These are phyloP conservation scores for Raphanus sativus DNA, from an alignment of 345 rosid species.

Conservation along the genomic window DNA sequence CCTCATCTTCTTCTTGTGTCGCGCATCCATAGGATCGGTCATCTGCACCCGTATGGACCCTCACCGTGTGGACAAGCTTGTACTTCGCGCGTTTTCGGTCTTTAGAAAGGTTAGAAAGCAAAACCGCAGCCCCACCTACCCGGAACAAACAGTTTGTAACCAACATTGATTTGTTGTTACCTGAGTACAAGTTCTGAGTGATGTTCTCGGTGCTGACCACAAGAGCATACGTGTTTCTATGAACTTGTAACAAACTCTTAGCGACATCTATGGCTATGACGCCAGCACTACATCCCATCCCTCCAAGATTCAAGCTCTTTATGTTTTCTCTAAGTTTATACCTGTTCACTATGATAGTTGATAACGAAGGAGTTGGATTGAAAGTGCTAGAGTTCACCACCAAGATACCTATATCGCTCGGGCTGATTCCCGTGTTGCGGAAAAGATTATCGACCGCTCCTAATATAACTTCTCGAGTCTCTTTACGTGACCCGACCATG, in stretches of 20 bases:
- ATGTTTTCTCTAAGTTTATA: slow-evolving; percentile 34
- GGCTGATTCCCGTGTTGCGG: slow-evolving; percentile 30
- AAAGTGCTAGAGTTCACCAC: slow-evolving; percentile 39
- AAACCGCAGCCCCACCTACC: slow-evolving; percentile 53
- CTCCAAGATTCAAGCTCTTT: slow-evolving; percentile 40
- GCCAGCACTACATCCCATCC: slow-evolving; percentile 42
- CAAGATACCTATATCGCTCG: slow-evolving; percentile 35
- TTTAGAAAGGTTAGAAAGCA: slow-evolving; percentile 50
- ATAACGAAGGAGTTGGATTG: slow-evolving; percentile 39
- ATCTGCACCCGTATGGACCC: slow-evolving; percentile 60
- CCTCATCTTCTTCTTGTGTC: slow-evolving; percentile 55
- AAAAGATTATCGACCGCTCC: slow-evolving; percentile 31
- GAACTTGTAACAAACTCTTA: slow-evolving; percentile 43
- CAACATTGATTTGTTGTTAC: slow-evolving; percentile 62
- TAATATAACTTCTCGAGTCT: slow-evolving; percentile 34
- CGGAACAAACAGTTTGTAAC: slow-evolving; percentile 61
- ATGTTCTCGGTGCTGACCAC: slow-evolving; percentile 63
- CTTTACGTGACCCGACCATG: slow-evolving; percentile 32
- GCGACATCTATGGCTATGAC: slow-evolving; percentile 39
- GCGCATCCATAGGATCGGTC: slow-evolving; percentile 54
- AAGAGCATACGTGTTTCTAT: slow-evolving; percentile 52
- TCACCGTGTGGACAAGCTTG: slow-evolving; percentile 52
- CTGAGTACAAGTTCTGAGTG: slow-evolving; percentile 47
- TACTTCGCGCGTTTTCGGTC: slow-evolving; percentile 51
- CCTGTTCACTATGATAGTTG: slow-evolving; percentile 25